Base-by-base conservation (phyloP, 345 rosid genomes). In the Carallia brachiata region DNA sequence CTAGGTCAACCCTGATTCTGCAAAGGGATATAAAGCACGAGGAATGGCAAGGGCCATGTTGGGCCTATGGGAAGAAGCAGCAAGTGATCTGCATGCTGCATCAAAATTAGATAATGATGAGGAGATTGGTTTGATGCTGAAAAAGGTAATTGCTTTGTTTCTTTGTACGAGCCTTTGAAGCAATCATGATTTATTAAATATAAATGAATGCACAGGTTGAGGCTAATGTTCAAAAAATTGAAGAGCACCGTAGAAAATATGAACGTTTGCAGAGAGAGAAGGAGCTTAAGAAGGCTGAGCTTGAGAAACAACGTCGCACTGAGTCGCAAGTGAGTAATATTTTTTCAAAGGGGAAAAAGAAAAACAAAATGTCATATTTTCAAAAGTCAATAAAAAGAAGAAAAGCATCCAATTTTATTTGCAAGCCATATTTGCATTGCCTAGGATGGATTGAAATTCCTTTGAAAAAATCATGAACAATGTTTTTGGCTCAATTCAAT, bases 51-150 rank as follows among this genome's bases (percentile, higher is more conserved):
- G 77, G 74, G 87, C 89, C 65, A 75, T 85, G 86, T 75, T 93
- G 70, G 97, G 96, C 70, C 84, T 62, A 56, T 89, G 94, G 94
- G 92, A 87, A 77, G 89, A 81, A 58, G 91, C 98, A 52, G 92
- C 90, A 55, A 83, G 77, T 70, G 98, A 93, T 71, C 80, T 93
- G 61, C 94, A 87, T 73, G 76, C 81, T 62, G 98, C 96, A 40
- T 89, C 98, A 54, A 88, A 89, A 65, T 67, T 93, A 70, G 97
- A 93, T 75, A 85, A 84, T 40, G 98, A 93, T 61, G 98, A 93
- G 61, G 97, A 93, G 79, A 86, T 89, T 7, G 83, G 79, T 64
- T 72, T 32, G 19, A 78, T 74, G 59, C 89, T 89, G 59, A 89
- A 90, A 76, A 90, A 86, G 96, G 98, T 93, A 76, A 5, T 6